Base-by-base conservation (phyloP, 2,329 filamentous ascomycete species). In the Nectriaceae sp. region DNA sequence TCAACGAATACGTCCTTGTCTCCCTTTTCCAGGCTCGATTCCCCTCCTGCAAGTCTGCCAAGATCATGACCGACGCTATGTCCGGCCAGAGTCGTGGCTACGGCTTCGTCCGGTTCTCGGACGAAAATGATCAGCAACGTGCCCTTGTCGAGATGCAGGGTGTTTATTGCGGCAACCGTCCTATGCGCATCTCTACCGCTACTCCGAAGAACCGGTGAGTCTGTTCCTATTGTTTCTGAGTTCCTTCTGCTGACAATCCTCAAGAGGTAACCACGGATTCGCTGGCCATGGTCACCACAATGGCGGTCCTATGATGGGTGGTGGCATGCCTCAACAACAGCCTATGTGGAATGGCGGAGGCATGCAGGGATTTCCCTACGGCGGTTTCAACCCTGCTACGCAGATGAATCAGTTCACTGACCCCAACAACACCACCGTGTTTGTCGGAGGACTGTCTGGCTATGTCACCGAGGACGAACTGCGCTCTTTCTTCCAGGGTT, bases 51-150 rank as follows among this genome's bases (percentile, higher is more conserved):
- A 97, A 97, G 79, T 96, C 91, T 31, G 94, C 94, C 66, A 99
- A 99, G 82, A 99, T 99, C 74, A 99, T 99, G 94, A 96, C 93
- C 52, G 94, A 99, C 66, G 93, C 94, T 53, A 94, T 97, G 74
- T 96, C 89, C 56, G 94, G 94, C 62, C 93, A 97, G 83, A 97
- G 92, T 56, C 91, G 94, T 55, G 94, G 94, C 47, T 99, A 99
- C 66, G 94, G 94, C 40, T 99, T 99, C 65, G 94, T 99, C 44
- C 90, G 94, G 59, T 99, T 99, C 77, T 90, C 90, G 44, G 90
- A 96, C 60, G 93, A 97, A 77, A 83, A 85, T 59, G 94, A 99
- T 66, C 93, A 97, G 77, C 93, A 99, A 77, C 90, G 92, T 54
- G 93, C 94, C 55, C 80, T 99, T 19, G 88, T 87, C 44, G 94